phyloP scores from a whole-genome alignment of 75 land plant genomes.

The Pseudotsuga menziesii region DNA sequence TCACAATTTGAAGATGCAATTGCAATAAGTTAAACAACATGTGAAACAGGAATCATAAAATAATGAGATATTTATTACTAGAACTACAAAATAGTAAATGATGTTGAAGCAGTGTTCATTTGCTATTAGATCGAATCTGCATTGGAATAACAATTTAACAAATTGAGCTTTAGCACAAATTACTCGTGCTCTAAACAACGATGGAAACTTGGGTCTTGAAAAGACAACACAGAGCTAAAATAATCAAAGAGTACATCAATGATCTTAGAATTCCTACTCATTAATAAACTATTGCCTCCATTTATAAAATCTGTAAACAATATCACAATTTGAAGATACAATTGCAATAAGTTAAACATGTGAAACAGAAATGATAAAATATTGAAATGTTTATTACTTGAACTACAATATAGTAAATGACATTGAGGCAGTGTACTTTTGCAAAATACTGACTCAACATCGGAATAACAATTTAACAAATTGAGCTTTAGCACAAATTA shows the following conservation, averaged over 20 bases:
- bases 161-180: not conserved
- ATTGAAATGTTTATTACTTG: no score
- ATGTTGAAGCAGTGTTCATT: not conserved
- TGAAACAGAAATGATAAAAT: not conserved
- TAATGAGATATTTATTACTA: not conserved
- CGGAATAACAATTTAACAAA: not conserved
- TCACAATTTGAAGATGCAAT: not conserved
- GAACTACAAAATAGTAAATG: not conserved
- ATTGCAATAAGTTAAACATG: not conserved
- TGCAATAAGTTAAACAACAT: not conserved
- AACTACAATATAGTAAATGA: not conserved
- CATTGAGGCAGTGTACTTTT: not conserved
- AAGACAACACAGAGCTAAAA: no score
- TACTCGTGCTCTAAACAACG: no score
- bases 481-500: not conserved
- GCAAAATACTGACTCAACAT: not conserved
- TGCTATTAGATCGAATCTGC: not conserved
- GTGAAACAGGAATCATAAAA: not conserved
- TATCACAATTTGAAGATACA: not conserved
- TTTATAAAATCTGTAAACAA: conserved; percentile 33
- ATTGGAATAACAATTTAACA: not conserved
- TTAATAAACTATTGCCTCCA: conserved; percentile 60
- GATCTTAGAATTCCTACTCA: no score
- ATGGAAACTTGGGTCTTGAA: no score
- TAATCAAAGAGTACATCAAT: no score